These are phyloP conservation scores for Lentinus brumalis DNA, from an alignment of 768 basidiomycete genomes.

Conservation along the genomic window DNA sequence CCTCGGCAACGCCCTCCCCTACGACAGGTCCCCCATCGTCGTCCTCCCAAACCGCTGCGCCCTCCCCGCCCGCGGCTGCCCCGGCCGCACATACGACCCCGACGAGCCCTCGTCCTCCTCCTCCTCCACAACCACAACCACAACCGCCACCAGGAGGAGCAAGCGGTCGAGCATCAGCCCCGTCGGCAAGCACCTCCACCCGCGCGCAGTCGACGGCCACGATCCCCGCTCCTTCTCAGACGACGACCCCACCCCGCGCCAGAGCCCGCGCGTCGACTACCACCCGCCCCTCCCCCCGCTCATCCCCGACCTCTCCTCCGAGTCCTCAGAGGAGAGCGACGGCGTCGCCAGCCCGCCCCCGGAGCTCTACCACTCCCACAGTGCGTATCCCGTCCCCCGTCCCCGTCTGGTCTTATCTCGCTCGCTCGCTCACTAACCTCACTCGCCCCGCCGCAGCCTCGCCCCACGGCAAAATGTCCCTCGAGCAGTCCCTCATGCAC, in stretches of 20 bases:
- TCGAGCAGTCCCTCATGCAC: conserved; percentile 18
- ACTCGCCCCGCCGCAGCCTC: conserved; percentile 5
- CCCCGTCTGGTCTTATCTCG: conserved; percentile 12
- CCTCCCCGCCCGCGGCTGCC: conserved; percentile 78
- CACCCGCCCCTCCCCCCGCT: conserved; percentile 41
- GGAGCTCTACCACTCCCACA: conserved; percentile 20
- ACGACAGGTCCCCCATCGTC: conserved; percentile 81
- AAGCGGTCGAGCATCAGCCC: conserved; percentile 7
- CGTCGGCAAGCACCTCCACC: conserved; percentile 45
- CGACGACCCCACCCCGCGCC: conserved; percentile 31
- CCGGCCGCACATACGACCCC: conserved; percentile 66
- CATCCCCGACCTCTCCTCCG: conserved; percentile 59
- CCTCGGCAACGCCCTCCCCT: conserved; percentile 45
- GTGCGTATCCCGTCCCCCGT: conserved; percentile 13
- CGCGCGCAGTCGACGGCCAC: conserved; percentile 39
- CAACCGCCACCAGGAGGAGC: too few relatives aligned
- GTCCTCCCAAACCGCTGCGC: conserved; percentile 73
- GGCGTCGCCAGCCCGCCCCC: conserved; percentile 44
- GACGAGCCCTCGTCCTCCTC: conserved; percentile 35
- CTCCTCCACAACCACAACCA: background rate
- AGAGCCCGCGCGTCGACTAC: conserved; percentile 21
- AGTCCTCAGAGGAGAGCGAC: conserved; percentile 66
- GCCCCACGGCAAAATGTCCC: conserved; percentile 10
- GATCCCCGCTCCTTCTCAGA: conserved; percentile 18
- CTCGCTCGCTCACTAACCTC: conserved; percentile 11